Evolutionary conservation across 2,329 filamentous ascomycete genomes (phyloP).

Genomic region (Alternaria dauci): DNA sequence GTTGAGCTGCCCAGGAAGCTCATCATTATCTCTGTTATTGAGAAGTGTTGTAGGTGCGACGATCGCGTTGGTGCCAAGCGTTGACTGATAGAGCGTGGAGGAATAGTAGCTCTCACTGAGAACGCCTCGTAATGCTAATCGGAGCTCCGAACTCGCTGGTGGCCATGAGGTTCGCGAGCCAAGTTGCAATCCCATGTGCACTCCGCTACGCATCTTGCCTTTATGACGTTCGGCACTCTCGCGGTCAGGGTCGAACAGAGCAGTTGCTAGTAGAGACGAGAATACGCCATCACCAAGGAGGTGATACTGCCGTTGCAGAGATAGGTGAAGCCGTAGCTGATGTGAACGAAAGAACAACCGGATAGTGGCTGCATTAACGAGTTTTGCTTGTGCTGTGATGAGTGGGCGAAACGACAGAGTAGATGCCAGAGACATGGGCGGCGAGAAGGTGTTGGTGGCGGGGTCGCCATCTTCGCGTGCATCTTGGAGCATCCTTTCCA

Average conservation of each 20-base stretch:
- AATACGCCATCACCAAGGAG: constrained; percentile 87
- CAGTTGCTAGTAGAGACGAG: constrained; percentile 77
- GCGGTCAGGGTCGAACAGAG: constrained; percentile 84
- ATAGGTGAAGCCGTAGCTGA: constrained; percentile 74
- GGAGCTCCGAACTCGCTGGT: constrained; percentile 91
- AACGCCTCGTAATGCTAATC: constrained; percentile 85
- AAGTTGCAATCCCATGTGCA: constrained; percentile 80
- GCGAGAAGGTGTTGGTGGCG: constrained; percentile 47
- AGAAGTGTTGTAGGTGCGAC: constrained; percentile 12
- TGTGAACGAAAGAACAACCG: constrained; percentile 79
- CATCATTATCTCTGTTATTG: constrained; percentile 38
- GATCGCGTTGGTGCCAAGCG: constrained; percentile 10
- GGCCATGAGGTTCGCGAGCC: constrained; percentile 88
- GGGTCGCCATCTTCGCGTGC: not conserved
- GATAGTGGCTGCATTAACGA: constrained; percentile 81
- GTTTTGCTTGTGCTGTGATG: constrained; percentile 74
- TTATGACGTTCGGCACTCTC: constrained; percentile 77
- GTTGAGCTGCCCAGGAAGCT: constrained; percentile 57
- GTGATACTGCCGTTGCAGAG: constrained; percentile 80
- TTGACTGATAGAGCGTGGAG: constrained; percentile 43
- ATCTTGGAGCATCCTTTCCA: constrained; percentile 28
- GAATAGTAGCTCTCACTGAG: constrained; percentile 75
- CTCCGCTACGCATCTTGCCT: constrained; percentile 71
- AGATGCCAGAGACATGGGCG: constrained; percentile 66
- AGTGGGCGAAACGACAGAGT: constrained; percentile 79